Base-by-base conservation (phyloP, 2,329 filamentous ascomycete genomes). In the Aspergillus persii region DNA sequence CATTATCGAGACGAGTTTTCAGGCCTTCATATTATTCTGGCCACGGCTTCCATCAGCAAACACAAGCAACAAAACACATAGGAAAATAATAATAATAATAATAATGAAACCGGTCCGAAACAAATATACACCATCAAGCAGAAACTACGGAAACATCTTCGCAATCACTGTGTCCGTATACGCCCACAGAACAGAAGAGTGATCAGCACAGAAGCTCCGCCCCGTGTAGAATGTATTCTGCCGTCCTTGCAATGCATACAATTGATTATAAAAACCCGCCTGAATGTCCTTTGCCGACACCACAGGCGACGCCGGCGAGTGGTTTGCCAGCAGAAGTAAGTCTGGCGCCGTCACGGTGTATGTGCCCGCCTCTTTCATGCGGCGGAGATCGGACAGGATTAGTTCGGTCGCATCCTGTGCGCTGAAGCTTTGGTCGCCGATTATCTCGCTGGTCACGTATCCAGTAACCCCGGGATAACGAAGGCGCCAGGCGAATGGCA, bases 221-320 rank as follows among this genome's bases (percentile, higher is more conserved):
- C 80, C 80, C 0, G 78, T 81, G 62, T 76, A 81, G 66, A 70
- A 82, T 0, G 79, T 82, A n/a, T 74, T 76, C 18, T 71, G 67
- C 15, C 74, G 60, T 0, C 80, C 80, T 66, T 82, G 80, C 30
- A 83, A 66, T 2, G 66, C 74, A 63, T 77, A 74, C 52, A 80
- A 66, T 46, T 74, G 62, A 41, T 72, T 69, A 57, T 81, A 77
- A 51, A 81, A 81, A 0, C 79, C 79, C 7, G 56, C 61, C 23
- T 59, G 63, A 56, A 82, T 76, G 9, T 72, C 69, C 2, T 73
- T 66, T 1, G 66, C 61, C 0, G 72, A 64, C 0, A 78, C 73
- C 11, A 65, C 69, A 46, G 76, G 56, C 31, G 75, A 68, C 62
- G 76, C 76, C 12, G 75, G 75, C 27, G 73, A 69, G 61, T 80